Evolutionary conservation across 768 basidiomycete genomes (phyloP), one percentile per base, ranked within the genome.

Genomic region (Piloderma croceum): DNA sequence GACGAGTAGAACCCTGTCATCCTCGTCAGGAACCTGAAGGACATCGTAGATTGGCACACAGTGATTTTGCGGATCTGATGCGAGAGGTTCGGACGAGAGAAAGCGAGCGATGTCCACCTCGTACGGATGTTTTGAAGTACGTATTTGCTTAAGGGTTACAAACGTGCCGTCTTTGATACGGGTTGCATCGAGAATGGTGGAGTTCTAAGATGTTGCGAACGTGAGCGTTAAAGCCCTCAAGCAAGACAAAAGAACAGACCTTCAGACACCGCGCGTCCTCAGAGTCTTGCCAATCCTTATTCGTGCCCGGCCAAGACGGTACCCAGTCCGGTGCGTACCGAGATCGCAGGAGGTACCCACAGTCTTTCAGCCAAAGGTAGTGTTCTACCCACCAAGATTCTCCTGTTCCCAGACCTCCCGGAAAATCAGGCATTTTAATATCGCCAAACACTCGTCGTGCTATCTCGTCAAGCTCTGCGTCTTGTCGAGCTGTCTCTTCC

Each of bases 41-140:
- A 50, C 31, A 4, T 57, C 54, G 22, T 49, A 29, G 4, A 67
- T 6, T 0, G 57, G 60, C 5, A 63, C 51, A 6, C 61, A 63
- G 35, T 65, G 60, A 19, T 65, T 69, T 4, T 49, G 36, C 0
- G 56, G 51, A 33, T 61, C 52, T 7, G 39, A 36, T 2, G 41
- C 21, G 2, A 59, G 38, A 5, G 48, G 41, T 20, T 48, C 47
- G 0, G 52, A 39, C 0, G 52, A 54, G 11, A 67, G 43, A 31
- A 42, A 53, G n/a, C 38, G 39, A 3, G 27, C 24, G 19, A 67
- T 63, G 0, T 49, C 43, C 13, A 49, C 43, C 41, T 63, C 63
- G 9, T 53, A 34, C 1, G 52, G 55, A 34, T 52, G 52, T 18
- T 19, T 4, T 3, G 7, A 12, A 10, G 12, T 39, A 29, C 43